phyloP scores from a whole-genome alignment of 305 asterid species.

The Fraxinus angustifolia region DNA sequence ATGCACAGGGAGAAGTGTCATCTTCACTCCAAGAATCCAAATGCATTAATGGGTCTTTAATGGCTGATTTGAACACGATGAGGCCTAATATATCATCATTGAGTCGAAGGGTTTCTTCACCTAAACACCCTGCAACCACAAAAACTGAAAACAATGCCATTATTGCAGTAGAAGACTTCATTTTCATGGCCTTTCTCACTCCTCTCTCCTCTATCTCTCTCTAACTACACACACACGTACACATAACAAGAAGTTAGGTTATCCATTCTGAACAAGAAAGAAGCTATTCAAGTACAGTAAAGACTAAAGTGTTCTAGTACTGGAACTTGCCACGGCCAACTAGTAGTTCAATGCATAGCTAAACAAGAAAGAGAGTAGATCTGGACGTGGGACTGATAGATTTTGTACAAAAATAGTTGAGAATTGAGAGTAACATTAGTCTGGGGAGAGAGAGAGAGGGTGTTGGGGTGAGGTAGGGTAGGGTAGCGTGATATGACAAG shows the following conservation, averaged over 20 bases:
- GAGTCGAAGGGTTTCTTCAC: constrained; percentile 41
- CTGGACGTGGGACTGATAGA: constrained; percentile 27
- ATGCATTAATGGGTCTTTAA: constrained; percentile 42
- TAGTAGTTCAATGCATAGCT: neutral
- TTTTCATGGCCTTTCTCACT: constrained; percentile 14
- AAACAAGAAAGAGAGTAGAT: constrained; percentile 17
- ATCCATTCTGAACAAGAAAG: constrained; percentile 18
- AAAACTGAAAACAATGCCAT: constrained; percentile 19
- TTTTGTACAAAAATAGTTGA: constrained; percentile 23
- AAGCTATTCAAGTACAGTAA: neutral
- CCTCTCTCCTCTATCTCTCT: constrained; percentile 2
- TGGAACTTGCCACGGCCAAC: neutral
- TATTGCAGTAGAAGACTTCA: constrained; percentile 15
- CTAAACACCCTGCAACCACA: constrained; percentile 11
- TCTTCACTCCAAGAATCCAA: constrained; percentile 78
- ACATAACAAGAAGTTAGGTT: constrained; percentile 1
- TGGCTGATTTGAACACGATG: constrained; percentile 70
- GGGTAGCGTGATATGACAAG: neutral
- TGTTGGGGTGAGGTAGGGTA: neutral
- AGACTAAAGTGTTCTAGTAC: neutral
- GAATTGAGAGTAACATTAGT: constrained; percentile 23
- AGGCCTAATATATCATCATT: constrained; percentile 91
- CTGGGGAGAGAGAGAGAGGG: constrained; percentile 24
- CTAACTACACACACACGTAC: neutral
- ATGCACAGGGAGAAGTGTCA: constrained; percentile 78